Evolutionary conservation across 2,329 filamentous ascomycete species (phyloP).

Genomic region (Fusarium setosum): DNA sequence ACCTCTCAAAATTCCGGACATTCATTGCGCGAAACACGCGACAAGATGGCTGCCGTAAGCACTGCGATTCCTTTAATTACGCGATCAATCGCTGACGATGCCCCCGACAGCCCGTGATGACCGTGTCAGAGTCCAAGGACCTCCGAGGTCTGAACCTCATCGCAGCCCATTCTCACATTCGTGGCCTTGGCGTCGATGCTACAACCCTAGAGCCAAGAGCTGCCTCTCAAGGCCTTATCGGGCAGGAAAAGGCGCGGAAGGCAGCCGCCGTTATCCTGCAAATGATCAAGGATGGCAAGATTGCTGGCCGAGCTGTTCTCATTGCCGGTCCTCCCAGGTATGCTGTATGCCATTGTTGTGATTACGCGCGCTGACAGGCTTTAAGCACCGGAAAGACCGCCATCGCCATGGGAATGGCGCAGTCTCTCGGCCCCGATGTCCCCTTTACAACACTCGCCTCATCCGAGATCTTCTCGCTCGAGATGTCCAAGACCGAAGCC

Average conservation of each 20-base stretch:
- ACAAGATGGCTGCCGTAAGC: constrained; percentile 66
- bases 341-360: constrained; percentile 18
- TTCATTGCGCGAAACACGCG: constrained; percentile 33
- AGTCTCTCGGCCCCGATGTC: constrained; percentile 92
- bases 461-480: constrained; percentile 97
- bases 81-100: constrained; percentile 34
- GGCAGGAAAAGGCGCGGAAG: constrained; percentile 96
- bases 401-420: constrained; percentile 98
- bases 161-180: constrained; percentile 97
- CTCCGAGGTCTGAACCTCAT: constrained; percentile 97
- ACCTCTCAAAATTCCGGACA: constrained; percentile 15
- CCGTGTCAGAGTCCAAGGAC: constrained; percentile 95
- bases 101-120: constrained; percentile 67
- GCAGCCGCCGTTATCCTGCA: constrained; percentile 95
- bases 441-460: constrained; percentile 96
- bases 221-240: constrained; percentile 91
- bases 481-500: constrained; percentile 99
- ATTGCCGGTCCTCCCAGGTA: constrained; percentile 93
- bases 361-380: constrained; percentile 28
- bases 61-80: constrained; percentile 6
- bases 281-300: constrained; percentile 99
- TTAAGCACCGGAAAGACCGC: constrained; percentile 94
- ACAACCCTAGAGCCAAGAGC: constrained; percentile 89
- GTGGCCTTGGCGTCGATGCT: constrained; percentile 91
- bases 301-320: constrained; percentile 92